Base-by-base conservation (phyloP, 2,329 filamentous ascomycete species). In the Annulohypoxylon truncatum region DNA sequence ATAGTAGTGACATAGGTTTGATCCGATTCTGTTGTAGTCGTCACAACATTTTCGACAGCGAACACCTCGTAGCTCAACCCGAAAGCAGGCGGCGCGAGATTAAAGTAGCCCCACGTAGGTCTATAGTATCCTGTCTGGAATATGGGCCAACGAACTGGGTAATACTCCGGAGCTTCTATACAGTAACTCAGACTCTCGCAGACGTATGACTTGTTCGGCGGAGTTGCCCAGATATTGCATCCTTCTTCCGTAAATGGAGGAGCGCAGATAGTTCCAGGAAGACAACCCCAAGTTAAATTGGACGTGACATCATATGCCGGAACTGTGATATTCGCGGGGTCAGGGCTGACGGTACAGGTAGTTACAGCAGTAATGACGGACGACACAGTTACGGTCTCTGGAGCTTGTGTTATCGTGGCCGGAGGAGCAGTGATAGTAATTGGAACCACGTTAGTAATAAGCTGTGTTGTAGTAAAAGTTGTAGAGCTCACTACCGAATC, bases 31-130 rank as follows among this genome's bases (percentile, higher is more conserved):
- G 35, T 54, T 5, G 80, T 58, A 1, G 78, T 74, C 58, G 77
- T 78, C 4, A 80, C 71, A 9, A 81, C 71, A 0, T 79, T 70
- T 4, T 83, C 72, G 22, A 82, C 77, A 18, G 82, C 81, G 65
- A 90, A 92, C 15, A 92, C 88, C 42, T 84, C 85, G 63, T 87
- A 89, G 52, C 82, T 85, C 13, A 92, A 79, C 3, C 89, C 89
- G 62, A 92, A 92, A 0, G 82, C 82, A 1, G 80, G 75, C 0
- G 90, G 87, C 59, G 89, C 81, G n/a, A 92, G 81, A 63, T 91
- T 84, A 78, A 89, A 92, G 74, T 91, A 92, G 2, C 84, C 86
- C 0, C 81, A 74, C 0, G 80, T 81, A 0, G 84, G 81, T 1
- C 84, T 84, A 67, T 84, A 89, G 72, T 85, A 88, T 13, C 77